Evolutionary conservation across 2,329 filamentous ascomycete species (phyloP).

Genomic region (Hypoxylon sp.): DNA sequence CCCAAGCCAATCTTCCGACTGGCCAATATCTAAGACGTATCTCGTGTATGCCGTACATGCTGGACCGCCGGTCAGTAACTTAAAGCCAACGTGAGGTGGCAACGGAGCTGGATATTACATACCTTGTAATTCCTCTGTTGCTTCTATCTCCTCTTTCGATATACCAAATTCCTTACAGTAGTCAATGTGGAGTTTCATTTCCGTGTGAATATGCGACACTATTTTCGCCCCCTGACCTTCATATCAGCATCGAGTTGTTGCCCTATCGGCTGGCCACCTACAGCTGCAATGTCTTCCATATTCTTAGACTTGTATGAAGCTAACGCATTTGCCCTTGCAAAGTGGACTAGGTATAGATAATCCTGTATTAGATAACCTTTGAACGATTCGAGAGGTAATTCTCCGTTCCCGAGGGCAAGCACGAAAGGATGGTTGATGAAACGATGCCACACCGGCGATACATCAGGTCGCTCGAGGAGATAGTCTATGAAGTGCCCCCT

Average conservation of each 20-base stretch:
- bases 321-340: slow-evolving; percentile 87
- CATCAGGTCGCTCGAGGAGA: slow-evolving; percentile 80
- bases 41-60: slow-evolving; percentile 78
- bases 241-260: slow-evolving; percentile 10
- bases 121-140: slow-evolving; percentile 82
- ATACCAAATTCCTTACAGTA: slow-evolving; percentile 90
- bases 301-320: slow-evolving; percentile 87
- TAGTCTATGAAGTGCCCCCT: slow-evolving; percentile 88
- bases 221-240: slow-evolving; percentile 72
- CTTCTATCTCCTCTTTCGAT: slow-evolving; percentile 78
- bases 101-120: slow-evolving; percentile 41
- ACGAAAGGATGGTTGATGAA: slow-evolving; percentile 91
- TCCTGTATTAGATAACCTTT: slow-evolving; percentile 93
- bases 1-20: slow-evolving; percentile 89
- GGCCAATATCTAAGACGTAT: slow-evolving; percentile 90
- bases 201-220: slow-evolving; percentile 81
- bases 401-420: slow-evolving; percentile 80
- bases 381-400: slow-evolving; percentile 81
- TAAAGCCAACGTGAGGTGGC: not conserved
- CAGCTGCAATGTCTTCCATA: slow-evolving; percentile 79
- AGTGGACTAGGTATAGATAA: slow-evolving; percentile 92
- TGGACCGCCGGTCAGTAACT: slow-evolving; percentile 37
- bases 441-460: slow-evolving; percentile 79
- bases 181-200: slow-evolving; percentile 84
- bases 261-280: slow-evolving; percentile 57